Evolutionary conservation across 2,329 filamentous ascomycete genomes (phyloP).

Genomic region (Neopestalotiopsis sp.): DNA sequence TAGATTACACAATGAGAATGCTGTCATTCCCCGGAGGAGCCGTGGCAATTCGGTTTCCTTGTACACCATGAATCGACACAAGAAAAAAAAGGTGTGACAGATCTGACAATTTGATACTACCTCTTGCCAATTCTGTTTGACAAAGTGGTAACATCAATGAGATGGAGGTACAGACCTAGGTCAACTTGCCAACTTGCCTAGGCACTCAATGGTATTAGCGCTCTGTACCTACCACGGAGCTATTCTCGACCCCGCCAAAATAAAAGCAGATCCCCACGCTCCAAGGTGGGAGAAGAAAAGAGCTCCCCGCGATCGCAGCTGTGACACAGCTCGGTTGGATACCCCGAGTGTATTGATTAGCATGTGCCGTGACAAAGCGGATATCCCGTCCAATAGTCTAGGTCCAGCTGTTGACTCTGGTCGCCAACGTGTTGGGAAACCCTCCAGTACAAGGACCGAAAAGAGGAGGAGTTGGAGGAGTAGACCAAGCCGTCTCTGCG

Average conservation of each 20-base stretch:
- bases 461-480: neutral
- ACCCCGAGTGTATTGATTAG: conserved; percentile 7
- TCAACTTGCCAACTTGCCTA: neutral
- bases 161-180: neutral
- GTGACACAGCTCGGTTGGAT: conserved; percentile 11
- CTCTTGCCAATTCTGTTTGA: neutral
- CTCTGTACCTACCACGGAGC: neutral
- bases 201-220: neutral
- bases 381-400: neutral
- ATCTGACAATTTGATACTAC: neutral
- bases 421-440: neutral
- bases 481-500: neutral
- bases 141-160: neutral
- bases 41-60: neutral
- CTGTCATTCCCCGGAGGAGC: neutral
- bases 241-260: conserved; percentile 9
- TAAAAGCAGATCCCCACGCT: conserved; percentile 13
- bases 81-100: neutral
- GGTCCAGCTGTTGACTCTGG: neutral
- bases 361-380: conserved; percentile 15
- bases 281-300: conserved; percentile 13
- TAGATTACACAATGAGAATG: neutral
- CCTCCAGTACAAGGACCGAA: neutral
- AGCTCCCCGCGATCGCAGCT: conserved; percentile 17
- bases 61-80: neutral